phyloP scores from a whole-genome alignment of 441 rosid genomes.

The Euphorbia celastroides region DNA sequence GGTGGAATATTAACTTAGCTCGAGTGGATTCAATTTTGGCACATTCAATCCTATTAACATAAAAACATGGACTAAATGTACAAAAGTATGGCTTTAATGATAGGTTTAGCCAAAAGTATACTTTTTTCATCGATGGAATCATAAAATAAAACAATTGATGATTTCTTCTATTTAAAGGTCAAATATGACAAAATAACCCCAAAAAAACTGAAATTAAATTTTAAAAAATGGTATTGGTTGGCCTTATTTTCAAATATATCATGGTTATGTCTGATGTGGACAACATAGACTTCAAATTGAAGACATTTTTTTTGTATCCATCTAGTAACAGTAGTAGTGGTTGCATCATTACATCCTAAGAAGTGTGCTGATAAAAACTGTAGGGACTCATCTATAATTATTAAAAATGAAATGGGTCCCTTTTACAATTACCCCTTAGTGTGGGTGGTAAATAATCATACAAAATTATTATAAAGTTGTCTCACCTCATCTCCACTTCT shows the following conservation, averaged over 20 bases:
- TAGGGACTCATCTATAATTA: slow-evolving; percentile 18
- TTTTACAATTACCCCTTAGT: neutral
- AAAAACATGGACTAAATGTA: too few species aligned
- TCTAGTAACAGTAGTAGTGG: slow-evolving; percentile 8
- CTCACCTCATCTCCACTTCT: neutral
- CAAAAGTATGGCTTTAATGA: too few species aligned
- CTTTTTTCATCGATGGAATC: too few species aligned
- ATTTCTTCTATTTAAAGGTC: neutral
- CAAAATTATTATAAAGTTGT: slow-evolving; percentile 20
- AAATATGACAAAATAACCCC: neutral
- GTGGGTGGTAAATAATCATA: slow-evolving; percentile 22
- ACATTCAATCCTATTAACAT: too few species aligned
- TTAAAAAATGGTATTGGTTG: neutral
- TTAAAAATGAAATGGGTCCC: slow-evolving; percentile 9
- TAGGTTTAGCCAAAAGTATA: too few species aligned
- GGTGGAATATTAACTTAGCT: too few species aligned
- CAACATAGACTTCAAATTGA: slow-evolving; percentile 23
- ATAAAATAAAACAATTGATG: too few species aligned
- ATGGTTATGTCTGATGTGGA: neutral
- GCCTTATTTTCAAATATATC: neutral
- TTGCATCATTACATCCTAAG: slow-evolving; percentile 29
- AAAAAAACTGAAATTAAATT: neutral
- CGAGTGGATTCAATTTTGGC: too few species aligned
- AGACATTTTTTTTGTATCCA: slow-evolving; percentile 18
- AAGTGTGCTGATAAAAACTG: slow-evolving; percentile 17